Percentiles rank a stretch among this genome's conserved stretches.
phyloP scores from a whole-genome alignment of 164 flowering plant genomes.

The Liquidambar formosana region DNA sequence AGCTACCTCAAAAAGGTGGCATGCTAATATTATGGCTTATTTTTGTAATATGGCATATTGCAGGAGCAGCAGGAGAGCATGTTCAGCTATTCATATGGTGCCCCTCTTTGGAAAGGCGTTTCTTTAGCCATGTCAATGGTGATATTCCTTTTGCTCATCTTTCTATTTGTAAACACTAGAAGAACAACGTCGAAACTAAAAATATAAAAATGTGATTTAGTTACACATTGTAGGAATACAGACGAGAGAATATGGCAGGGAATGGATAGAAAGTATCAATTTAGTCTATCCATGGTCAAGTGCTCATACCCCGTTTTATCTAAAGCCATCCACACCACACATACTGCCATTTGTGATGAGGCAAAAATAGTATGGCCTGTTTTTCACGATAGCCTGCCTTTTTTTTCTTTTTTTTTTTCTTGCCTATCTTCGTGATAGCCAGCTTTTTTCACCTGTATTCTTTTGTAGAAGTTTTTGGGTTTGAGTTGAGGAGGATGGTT shows the following conservation, averaged over 20 bases:
- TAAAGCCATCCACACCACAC: not conserved
- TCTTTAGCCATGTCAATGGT: constrained; percentile 21
- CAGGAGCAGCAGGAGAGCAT: constrained; percentile 29
- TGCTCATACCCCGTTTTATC: not conserved
- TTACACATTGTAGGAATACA: constrained; percentile 4
- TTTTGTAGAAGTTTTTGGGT: no score
- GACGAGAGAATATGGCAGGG: not conserved
- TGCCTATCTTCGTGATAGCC: no score
- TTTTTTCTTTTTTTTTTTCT: no score
- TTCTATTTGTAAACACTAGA: constrained; percentile 54
- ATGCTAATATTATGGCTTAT: not conserved
- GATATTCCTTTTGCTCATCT: constrained; percentile 27
- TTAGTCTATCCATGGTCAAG: not conserved
- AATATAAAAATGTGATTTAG: constrained; percentile 29
- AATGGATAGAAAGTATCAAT: not conserved
- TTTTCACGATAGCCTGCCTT: not conserved
- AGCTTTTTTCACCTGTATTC: no score
- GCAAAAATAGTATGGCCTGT: not conserved
- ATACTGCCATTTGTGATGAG: not conserved
- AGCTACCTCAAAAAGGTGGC: not conserved
- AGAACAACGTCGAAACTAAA: constrained; percentile 69
- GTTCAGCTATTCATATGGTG: constrained; percentile 15
- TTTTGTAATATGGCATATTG: constrained; percentile 7
- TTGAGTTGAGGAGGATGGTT: no score
- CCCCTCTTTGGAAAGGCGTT: constrained; percentile 33